These are phyloP conservation scores for Phanerochaete carnosa DNA, from an alignment of 768 basidiomycete genomes.

Conservation along the genomic window DNA sequence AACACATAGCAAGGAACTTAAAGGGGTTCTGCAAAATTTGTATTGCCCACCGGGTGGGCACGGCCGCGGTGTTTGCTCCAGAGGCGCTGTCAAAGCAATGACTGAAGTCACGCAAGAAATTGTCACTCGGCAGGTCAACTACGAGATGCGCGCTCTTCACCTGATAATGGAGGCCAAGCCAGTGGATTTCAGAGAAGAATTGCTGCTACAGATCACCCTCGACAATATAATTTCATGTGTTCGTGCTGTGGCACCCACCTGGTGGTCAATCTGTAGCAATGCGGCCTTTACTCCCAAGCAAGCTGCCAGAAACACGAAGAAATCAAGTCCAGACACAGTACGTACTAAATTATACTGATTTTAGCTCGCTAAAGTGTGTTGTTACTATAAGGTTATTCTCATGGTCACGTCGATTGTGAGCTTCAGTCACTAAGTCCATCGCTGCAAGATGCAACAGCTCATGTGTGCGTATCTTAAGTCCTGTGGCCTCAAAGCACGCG, in stretches of 20 bases:
- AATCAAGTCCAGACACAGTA: constrained; percentile 8
- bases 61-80: not conserved
- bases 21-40: not conserved
- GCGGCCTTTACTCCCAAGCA: constrained; percentile 9
- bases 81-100: not conserved
- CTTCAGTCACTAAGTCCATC: constrained; percentile 7
- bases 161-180: not conserved
- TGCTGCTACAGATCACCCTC: constrained; percentile 1
- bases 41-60: constrained; percentile 6
- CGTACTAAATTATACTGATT: not conserved
- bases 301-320: not conserved
- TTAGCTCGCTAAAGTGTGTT: not conserved
- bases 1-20: constrained; percentile 1
- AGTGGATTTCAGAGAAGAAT: constrained; percentile 2
- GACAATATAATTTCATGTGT: not conserved
- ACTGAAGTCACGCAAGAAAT: not conserved
- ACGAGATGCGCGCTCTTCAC: constrained; percentile 1
- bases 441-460: constrained; percentile 25
- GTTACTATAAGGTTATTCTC: not conserved
- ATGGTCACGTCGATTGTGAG: not conserved
- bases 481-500: constrained; percentile 34
- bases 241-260: not conserved
- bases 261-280: constrained; percentile 1
- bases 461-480: constrained; percentile 35
- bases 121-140: not conserved